These are phyloP conservation scores for Ceratobasidium sp. DNA, from an alignment of 1,284 basidiomycete species.

Conservation along the genomic window DNA sequence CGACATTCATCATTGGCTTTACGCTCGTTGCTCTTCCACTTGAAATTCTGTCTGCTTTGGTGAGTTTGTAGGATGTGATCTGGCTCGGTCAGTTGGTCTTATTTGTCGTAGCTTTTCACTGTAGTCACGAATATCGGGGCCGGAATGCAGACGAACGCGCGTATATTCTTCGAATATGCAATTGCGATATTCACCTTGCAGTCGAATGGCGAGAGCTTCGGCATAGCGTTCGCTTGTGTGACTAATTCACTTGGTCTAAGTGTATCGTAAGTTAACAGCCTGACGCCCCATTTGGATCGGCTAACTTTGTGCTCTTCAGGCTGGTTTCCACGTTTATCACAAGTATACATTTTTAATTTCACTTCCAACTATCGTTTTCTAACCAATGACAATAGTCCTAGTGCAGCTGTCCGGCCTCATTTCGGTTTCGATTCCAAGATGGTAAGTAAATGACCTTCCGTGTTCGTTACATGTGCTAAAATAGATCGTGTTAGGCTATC, in stretches of 20 bases:
- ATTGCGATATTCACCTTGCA: slow-evolving; percentile 56
- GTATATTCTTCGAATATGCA: slow-evolving; percentile 59
- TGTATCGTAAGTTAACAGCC: slow-evolving; percentile 54
- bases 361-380: background rate
- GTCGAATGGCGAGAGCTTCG: slow-evolving; percentile 55
- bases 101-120: slow-evolving; percentile 30
- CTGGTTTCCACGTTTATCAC: slow-evolving; percentile 49
- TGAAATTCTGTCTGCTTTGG: slow-evolving; percentile 54
- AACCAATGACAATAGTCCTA: slow-evolving; percentile 21
- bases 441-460: slow-evolving; percentile 53
- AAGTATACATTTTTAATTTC: background rate
- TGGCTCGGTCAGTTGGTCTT: slow-evolving; percentile 45
- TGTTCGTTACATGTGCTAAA: slow-evolving; percentile 28
- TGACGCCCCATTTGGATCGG: background rate
- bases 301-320: slow-evolving; percentile 14
- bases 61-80: slow-evolving; percentile 32
- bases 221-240: slow-evolving; percentile 52
- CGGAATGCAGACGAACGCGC: slow-evolving; percentile 57
- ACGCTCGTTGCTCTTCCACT: slow-evolving; percentile 57
- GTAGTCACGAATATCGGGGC: slow-evolving; percentile 55
- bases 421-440: slow-evolving; percentile 56
- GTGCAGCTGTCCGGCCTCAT: slow-evolving; percentile 56
- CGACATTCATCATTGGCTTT: slow-evolving; percentile 58
- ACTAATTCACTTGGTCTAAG: slow-evolving; percentile 51
- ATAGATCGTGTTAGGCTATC: slow-evolving; percentile 40